These are phyloP conservation scores for Hygrocybe coccinea DNA, from an alignment of 768 basidiomycete genomes.

Conservation along the genomic window DNA sequence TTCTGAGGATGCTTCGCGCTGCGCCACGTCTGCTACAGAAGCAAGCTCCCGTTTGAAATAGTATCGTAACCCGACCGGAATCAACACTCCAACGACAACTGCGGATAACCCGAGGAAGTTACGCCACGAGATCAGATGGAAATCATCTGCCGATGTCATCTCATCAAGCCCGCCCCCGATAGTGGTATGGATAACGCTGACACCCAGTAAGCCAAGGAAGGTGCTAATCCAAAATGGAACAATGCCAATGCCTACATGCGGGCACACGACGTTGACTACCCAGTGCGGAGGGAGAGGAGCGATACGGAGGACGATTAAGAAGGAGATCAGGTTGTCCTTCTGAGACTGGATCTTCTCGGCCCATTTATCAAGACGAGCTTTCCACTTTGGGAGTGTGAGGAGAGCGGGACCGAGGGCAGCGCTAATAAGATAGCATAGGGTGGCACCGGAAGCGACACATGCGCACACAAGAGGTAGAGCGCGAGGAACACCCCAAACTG, in stretches of 20 bases:
- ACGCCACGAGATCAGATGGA: slow-evolving; percentile 86
- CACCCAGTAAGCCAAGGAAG: slow-evolving; percentile 85
- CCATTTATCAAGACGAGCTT: slow-evolving; percentile 78
- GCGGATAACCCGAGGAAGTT: slow-evolving; percentile 85
- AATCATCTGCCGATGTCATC: slow-evolving; percentile 92
- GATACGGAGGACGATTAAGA: slow-evolving; percentile 91
- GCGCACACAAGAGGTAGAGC: slow-evolving; percentile 88
- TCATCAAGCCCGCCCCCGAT: slow-evolving; percentile 91
- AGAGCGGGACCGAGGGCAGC: slow-evolving; percentile 90
- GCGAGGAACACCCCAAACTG: slow-evolving; percentile 85
- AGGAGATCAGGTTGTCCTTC: slow-evolving; percentile 82
- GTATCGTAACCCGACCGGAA: slow-evolving; percentile 84
- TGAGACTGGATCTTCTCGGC: slow-evolving; percentile 70
- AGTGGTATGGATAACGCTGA: slow-evolving; percentile 90
- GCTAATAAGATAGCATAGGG: slow-evolving; percentile 89
- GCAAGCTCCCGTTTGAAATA: slow-evolving; percentile 67
- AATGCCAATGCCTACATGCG: slow-evolving; percentile 84
- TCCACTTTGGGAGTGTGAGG: slow-evolving; percentile 81
- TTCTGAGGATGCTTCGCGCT: slow-evolving; percentile 19
- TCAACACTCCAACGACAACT: slow-evolving; percentile 86
- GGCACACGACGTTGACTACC: slow-evolving; percentile 90
- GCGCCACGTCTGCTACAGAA: slow-evolving; percentile 35
- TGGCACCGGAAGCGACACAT: slow-evolving; percentile 86
- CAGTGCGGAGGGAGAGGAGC: slow-evolving; percentile 94
- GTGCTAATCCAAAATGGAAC: slow-evolving; percentile 87